These are phyloP conservation scores for Candida albicans DNA, from an alignment of 1,139 yeast species.

Conservation along the genomic window DNA sequence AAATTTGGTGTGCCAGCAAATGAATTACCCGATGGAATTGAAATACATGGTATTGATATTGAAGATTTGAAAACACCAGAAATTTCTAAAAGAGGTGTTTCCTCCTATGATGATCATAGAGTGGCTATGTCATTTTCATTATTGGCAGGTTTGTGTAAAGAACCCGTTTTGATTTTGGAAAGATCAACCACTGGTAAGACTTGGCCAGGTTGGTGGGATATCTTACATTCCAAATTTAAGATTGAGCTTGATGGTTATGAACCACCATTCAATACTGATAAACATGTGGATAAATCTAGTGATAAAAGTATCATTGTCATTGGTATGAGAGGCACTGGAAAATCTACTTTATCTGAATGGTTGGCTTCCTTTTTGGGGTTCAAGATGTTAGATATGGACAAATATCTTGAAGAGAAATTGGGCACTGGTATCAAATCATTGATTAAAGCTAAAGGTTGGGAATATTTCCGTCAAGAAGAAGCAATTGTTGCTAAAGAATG, in stretches of 20 bases:
- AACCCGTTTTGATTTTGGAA: conserved; percentile 75
- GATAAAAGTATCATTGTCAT: conserved; percentile 71
- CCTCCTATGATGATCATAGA: conserved; percentile 92
- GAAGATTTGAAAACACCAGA: conserved; percentile 51
- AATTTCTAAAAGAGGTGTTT: conserved; percentile 52
- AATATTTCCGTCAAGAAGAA: conserved; percentile 73
- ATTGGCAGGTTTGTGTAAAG: conserved; percentile 58
- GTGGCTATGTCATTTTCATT: conserved; percentile 97
- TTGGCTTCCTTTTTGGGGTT: conserved; percentile 72
- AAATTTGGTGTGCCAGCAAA: conserved; percentile 86
- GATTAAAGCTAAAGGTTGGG: conserved; percentile 81
- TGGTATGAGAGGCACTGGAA: conserved; percentile 99
- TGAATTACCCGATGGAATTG: conserved; percentile 91
- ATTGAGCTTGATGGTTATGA: conserved; percentile 72
- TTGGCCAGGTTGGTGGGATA: conserved; percentile 99
- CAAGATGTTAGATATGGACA: conserved; percentile 76
- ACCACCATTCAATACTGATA: conserved; percentile 21
- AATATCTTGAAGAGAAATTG: conserved; percentile 57
- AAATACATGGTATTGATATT: conserved; percentile 65
- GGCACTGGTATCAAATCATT: conserved; percentile 63
- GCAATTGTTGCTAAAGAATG: conserved; percentile 55
- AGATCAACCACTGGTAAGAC: conserved; percentile 94
- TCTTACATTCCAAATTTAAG: conserved; percentile 67
- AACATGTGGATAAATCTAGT: conserved; percentile 20
- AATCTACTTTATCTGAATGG: conserved; percentile 82